phyloP scores from a whole-genome alignment of 2,329 filamentous ascomycete species.

The Fonsecaea pedrosoi region DNA sequence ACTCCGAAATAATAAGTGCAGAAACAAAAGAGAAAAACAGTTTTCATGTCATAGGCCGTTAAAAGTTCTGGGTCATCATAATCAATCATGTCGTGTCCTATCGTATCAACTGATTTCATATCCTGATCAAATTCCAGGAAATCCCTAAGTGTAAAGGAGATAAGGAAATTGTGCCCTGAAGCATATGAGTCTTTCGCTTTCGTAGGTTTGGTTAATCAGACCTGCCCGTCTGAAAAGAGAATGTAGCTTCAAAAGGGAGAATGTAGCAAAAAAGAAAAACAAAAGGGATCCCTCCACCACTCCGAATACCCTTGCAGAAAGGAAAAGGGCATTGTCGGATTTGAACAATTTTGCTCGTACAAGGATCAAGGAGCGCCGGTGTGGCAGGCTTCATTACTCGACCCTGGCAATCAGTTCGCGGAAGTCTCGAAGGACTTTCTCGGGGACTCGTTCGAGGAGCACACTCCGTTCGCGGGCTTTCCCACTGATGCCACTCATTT shows the following conservation, averaged over 20 bases:
- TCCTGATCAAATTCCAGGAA: constrained; percentile 14
- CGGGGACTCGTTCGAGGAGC: constrained; percentile 91
- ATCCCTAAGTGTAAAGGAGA: constrained; percentile 2
- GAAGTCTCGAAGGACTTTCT: constrained; percentile 90
- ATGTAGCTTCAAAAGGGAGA: constrained; percentile 8
- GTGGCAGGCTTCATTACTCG: constrained; percentile 49
- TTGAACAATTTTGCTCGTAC: not conserved
- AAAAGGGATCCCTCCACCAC: not conserved
- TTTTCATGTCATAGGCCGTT: constrained; percentile 24
- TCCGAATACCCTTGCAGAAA: not conserved
- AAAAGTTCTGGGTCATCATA: constrained; percentile 16
- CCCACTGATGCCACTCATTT: constrained; percentile 63
- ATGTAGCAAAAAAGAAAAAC: not conserved
- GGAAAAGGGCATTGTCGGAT: constrained; percentile 4
- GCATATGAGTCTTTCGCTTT: constrained; percentile 39
- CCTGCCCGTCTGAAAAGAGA: constrained; percentile 41
- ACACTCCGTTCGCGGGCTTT: constrained; percentile 93
- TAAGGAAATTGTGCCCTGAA: constrained; percentile 37
- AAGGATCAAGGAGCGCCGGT: not conserved
- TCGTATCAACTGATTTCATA: constrained; percentile 20
- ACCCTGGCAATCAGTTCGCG: constrained; percentile 82
- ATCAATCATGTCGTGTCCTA: constrained; percentile 21
- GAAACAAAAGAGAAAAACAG: constrained; percentile 2
- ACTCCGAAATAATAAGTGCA: not conserved
- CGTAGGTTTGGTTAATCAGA: constrained; percentile 11